phyloP scores from a whole-genome alignment of 768 basidiomycete species.

The Dendrothele bispora region DNA sequence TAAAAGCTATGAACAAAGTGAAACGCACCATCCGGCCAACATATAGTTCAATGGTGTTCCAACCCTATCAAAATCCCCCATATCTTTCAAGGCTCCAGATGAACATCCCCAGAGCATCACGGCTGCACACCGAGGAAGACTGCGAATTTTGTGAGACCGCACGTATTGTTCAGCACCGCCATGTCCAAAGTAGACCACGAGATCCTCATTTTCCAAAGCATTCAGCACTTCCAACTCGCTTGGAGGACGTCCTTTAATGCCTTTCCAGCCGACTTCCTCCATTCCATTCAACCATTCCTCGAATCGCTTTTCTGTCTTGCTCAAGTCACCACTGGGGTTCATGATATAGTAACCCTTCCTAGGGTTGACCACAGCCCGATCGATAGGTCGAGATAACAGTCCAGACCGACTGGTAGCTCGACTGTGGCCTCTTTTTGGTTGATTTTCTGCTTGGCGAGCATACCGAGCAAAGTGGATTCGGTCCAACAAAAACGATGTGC shows the following conservation, averaged over 20 bases:
- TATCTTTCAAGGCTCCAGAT: constrained; percentile 81
- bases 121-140: constrained; percentile 82
- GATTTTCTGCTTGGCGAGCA: constrained; percentile 32
- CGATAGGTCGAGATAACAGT: constrained; percentile 24
- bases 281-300: constrained; percentile 74
- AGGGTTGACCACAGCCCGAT: constrained; percentile 60
- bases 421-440: constrained; percentile 15
- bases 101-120: constrained; percentile 99
- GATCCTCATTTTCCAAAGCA: constrained; percentile 71
- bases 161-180: constrained; percentile 95
- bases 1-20: neutral
- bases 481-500: constrained; percentile 84
- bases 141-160: constrained; percentile 81
- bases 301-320: constrained; percentile 81
- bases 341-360: constrained; percentile 78
- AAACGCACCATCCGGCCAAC: constrained; percentile 91
- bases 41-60: constrained; percentile 96
- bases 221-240: constrained; percentile 82
- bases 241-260: constrained; percentile 71
- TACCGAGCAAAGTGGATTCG: constrained; percentile 63
- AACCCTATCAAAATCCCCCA: constrained; percentile 91
- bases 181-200: constrained; percentile 97
- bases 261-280: constrained; percentile 78
- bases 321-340: constrained; percentile 91
- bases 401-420: constrained; percentile 40